Evolutionary conservation across 805 yeast species (phyloP).

Genomic region (Candida insectorum): DNA sequence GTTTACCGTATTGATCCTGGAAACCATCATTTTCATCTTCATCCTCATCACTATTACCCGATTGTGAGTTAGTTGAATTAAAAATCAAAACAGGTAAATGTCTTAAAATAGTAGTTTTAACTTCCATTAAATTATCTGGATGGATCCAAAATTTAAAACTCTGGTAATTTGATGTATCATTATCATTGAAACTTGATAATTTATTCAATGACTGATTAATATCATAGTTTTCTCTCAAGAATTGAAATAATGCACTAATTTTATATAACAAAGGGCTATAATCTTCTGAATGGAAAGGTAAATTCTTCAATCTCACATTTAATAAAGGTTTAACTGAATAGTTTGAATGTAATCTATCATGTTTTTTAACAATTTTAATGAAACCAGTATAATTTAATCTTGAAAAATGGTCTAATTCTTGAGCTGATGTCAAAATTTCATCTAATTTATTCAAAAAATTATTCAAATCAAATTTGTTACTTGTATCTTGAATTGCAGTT

Average conservation of each 20-base stretch:
- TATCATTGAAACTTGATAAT: slow-evolving; percentile 46
- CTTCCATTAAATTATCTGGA: slow-evolving; percentile 92
- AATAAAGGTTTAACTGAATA: slow-evolving; percentile 89
- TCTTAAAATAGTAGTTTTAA: slow-evolving; percentile 89
- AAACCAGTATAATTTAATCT: slow-evolving; percentile 94
- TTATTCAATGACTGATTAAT: slow-evolving; percentile 47
- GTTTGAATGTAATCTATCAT: slow-evolving; percentile 82
- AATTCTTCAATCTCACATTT: slow-evolving; percentile 78
- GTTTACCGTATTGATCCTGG: slow-evolving; percentile 25
- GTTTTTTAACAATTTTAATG: slow-evolving; percentile 91
- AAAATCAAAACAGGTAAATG: slow-evolving; percentile 90
- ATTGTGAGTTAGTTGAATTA: slow-evolving; percentile 10
- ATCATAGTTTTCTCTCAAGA: slow-evolving; percentile 70
- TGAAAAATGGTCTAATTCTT: slow-evolving; percentile 85
- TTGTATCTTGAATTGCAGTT: slow-evolving; percentile 43
- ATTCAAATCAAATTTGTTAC: slow-evolving; percentile 49
- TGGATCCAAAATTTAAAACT: slow-evolving; percentile 94
- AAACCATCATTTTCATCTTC: slow-evolving; percentile 52
- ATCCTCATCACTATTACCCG: slow-evolving; percentile 39
- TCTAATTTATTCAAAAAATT: slow-evolving; percentile 70
- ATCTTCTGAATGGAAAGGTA: slow-evolving; percentile 94
- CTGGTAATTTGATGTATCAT: slow-evolving; percentile 41
- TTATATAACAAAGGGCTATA: slow-evolving; percentile 87
- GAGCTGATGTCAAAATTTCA: slow-evolving; percentile 67
- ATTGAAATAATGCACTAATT: slow-evolving; percentile 75